Evolutionary conservation across 1,284 basidiomycete genomes (phyloP), one percentile per base, ranked within the genome.

Genomic region (Trametes polyzona): DNA sequence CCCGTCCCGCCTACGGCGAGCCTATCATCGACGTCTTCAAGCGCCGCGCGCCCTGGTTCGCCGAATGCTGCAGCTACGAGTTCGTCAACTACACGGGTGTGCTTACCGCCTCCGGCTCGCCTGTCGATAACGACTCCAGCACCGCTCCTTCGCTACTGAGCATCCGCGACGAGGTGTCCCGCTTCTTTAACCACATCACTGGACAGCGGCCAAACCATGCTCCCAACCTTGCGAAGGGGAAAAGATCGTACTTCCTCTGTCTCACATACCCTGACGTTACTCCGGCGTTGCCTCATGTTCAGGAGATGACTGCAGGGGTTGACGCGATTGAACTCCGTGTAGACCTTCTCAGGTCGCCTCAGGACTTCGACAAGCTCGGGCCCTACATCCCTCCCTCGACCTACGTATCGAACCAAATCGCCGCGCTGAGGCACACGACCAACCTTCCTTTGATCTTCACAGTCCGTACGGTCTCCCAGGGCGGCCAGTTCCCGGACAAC

Each of bases 241-340:
- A 77, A 30, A 83, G 91, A 11, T 93, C 94, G 0, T 95, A 95
- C 74, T 98, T 98, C 83, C 79, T 99, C 35, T 91, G 90, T 9
- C 78, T 99, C 59, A 98, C 96, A 0, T 96, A 95, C 76, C 93
- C 96, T 0, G 92, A 97, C 70, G 70, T 98, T 62, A 85, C 82
- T 0, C 83, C 85, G 4, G 88, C 90, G 0, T 78, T 96, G 33
- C 74, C 80, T 11, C 73, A 87, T 37, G 82, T 98, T 49, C 83
- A 89, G 10, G 83, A 88, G 51, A 76, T 98, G 58, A 86, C 85
- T 0, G 79, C 83, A n/a, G 96, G 97, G 3, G 90, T 88, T 1
- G 96, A 99, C 68, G 96, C 95, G 0, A 77, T 99, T 57, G 96
- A 99, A 74, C 74, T 99, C 26, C 89, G 96, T 3, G 95, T 96